Evolutionary conservation across 2,329 filamentous ascomycete species (phyloP).

Genomic region (Alternaria ventricosa): DNA sequence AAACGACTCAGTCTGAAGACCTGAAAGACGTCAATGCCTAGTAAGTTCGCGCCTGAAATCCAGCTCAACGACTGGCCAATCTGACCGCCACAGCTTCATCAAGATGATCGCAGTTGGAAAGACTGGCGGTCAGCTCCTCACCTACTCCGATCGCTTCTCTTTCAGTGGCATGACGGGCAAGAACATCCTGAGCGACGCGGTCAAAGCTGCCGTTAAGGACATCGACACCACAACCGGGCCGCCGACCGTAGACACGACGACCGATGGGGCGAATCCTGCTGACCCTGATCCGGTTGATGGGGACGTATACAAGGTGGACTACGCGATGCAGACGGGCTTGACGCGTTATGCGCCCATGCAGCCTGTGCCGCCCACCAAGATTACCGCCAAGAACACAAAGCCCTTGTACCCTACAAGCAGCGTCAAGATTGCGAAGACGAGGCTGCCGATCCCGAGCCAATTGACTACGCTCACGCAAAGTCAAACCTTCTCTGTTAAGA

Average conservation of each 20-base stretch:
- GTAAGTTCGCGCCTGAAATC: slow-evolving; percentile 49
- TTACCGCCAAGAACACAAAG: slow-evolving; percentile 59
- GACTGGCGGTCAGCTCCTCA: slow-evolving; percentile 63
- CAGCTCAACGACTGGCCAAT: slow-evolving; percentile 10
- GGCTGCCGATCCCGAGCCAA: slow-evolving; percentile 52
- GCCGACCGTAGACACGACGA: slow-evolving; percentile 27
- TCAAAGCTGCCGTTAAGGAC: slow-evolving; percentile 49
- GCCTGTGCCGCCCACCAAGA: slow-evolving; percentile 63
- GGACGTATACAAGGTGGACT: slow-evolving; percentile 54
- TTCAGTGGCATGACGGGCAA: slow-evolving; percentile 69
- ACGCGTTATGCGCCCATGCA: slow-evolving; percentile 69
- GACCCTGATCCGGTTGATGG: slow-evolving; percentile 24
- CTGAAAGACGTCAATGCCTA: slow-evolving; percentile 60
- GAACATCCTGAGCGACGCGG: slow-evolving; percentile 59
- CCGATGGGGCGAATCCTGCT: slow-evolving; percentile 28
- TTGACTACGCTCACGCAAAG: slow-evolving; percentile 61
- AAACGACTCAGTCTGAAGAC: slow-evolving; percentile 27
- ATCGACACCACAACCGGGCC: slow-evolving; percentile 41
- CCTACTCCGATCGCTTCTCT: slow-evolving; percentile 70
- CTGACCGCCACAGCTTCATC: slow-evolving; percentile 32
- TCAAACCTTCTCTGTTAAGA: slow-evolving; percentile 59
- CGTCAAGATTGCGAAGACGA: slow-evolving; percentile 60
- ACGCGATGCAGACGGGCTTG: slow-evolving; percentile 62
- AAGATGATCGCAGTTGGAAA: slow-evolving; percentile 62
- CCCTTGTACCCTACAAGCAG: slow-evolving; percentile 63